Percentiles rank a stretch among this genome's conserved stretches.
phyloP scores from a whole-genome alignment of 2,329 filamentous ascomycete genomes.

The Byssothecium circinans region DNA sequence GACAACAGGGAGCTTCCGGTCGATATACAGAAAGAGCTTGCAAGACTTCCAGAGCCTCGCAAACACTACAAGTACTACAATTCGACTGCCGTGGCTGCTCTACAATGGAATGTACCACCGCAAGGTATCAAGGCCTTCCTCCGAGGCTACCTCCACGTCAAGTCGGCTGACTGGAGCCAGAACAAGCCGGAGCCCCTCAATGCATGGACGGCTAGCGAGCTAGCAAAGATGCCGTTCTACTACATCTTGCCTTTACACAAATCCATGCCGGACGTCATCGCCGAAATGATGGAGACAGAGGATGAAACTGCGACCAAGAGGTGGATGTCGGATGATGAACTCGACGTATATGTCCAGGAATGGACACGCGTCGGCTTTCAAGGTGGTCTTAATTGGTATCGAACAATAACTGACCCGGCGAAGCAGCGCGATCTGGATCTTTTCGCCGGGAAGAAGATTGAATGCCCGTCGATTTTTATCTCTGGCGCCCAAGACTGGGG shows the following conservation, averaged over 20 bases:
- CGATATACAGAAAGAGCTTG: slow-evolving; percentile 61
- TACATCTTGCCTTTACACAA: slow-evolving; percentile 65
- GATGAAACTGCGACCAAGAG: slow-evolving; percentile 48
- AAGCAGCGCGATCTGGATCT: slow-evolving; percentile 57
- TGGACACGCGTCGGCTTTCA: slow-evolving; percentile 66
- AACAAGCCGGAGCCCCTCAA: slow-evolving; percentile 58
- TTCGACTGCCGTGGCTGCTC: slow-evolving; percentile 51
- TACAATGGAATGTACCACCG: slow-evolving; percentile 51
- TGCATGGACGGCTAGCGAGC: slow-evolving; percentile 59
- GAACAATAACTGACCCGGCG: slow-evolving; percentile 57
- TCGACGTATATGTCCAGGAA: slow-evolving; percentile 63
- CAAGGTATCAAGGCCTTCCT: slow-evolving; percentile 63
- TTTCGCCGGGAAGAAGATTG: slow-evolving; percentile 63
- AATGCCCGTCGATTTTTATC: slow-evolving; percentile 64
- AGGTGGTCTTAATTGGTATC: slow-evolving; percentile 69
- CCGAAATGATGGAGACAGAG: slow-evolving; percentile 57
- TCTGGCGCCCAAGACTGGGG: slow-evolving; percentile 67
- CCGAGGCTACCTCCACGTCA: slow-evolving; percentile 69
- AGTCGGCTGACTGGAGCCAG: slow-evolving; percentile 62
- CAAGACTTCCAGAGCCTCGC: slow-evolving; percentile 56
- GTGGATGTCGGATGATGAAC: slow-evolving; percentile 63
- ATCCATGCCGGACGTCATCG: slow-evolving; percentile 63
- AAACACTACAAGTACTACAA: slow-evolving; percentile 75
- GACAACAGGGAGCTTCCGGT: slow-evolving; percentile 18
- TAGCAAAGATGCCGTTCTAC: slow-evolving; percentile 66